Evolutionary conservation across 345 rosid species (phyloP).

Genomic region (Aethionema arabicum): DNA sequence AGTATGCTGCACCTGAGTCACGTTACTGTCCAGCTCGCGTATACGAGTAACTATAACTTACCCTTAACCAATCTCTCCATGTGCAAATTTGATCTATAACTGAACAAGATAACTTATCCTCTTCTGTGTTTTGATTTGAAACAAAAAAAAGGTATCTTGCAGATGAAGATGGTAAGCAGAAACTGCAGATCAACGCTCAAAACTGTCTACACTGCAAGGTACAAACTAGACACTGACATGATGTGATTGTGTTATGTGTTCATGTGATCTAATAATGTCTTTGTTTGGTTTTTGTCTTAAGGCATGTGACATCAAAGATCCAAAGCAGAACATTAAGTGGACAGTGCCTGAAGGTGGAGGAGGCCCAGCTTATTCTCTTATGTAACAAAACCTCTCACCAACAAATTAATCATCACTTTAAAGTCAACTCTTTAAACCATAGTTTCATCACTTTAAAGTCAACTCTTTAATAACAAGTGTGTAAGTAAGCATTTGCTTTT

Average conservation of each 20-base stretch:
- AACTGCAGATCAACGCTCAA: constrained; percentile 90
- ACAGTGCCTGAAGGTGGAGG: constrained; percentile 98
- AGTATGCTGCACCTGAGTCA: constrained; percentile 82
- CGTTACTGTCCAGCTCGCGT: constrained; percentile 97
- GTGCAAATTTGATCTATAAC: constrained; percentile 5
- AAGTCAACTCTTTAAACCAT: neutral
- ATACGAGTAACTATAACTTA: constrained; percentile 61
- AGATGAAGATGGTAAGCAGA: constrained; percentile 60
- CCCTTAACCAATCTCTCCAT: constrained; percentile 3
- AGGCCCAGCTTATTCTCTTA: constrained; percentile 81
- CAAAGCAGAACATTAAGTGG: constrained; percentile 93
- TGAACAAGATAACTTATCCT: constrained; percentile 15
- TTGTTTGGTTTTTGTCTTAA: constrained; percentile 25
- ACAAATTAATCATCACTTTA: constrained; percentile 9
- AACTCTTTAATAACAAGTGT: neutral
- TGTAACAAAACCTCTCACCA: constrained; percentile 40
- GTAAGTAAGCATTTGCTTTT: neutral
- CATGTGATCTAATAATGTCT: neutral
- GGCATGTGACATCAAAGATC: constrained; percentile 95
- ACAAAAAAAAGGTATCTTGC: constrained; percentile 59
- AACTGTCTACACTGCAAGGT: constrained; percentile 98
- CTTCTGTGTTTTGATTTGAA: constrained; percentile 12
- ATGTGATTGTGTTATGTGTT: neutral
- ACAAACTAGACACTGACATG: constrained; percentile 10
- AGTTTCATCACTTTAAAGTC: neutral